Base-by-base conservation (phyloP, 306 rosid genomes). In the Prunus mume region DNA sequence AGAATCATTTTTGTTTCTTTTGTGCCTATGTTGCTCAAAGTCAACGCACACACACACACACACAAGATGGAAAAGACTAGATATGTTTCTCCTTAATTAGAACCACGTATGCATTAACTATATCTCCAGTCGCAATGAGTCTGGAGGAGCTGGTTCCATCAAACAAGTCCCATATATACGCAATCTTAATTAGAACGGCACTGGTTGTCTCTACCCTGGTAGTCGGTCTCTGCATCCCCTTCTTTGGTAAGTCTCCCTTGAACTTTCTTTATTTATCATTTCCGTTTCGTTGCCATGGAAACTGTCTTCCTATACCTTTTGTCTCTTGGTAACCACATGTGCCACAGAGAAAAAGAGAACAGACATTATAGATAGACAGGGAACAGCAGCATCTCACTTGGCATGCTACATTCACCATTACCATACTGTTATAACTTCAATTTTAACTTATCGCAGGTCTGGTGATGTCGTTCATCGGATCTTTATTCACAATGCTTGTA, bases 51-150 rank as follows among this genome's bases (percentile, higher is more conserved):
- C 14, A 20, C 51, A 38, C 51, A 38, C 1, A 1, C 4, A 47
- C 74, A 68, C 65, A 67, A 67, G 17, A 61, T 8, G 8, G 12
- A 63, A 32, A 51, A 3, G n/a, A 15, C 11, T 0, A 20, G 10
- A 8, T 5, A 69, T 79, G 71, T 58, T 51, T 79, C 68, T 81
- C 77, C 98, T 93, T 93, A 91, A 88, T 24, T 64, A 78, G 90
- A 69, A 79, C 56, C 83, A 93, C 98, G 60, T 93, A 86, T 92
- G 99, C 99, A 20, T 87, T 96, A 85, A 96, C 99, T 45, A 91
- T 96, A 68, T 87, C 97, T 69, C 99, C 99, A 2, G 97, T 96
- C 46, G 99, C 98, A 60, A 87, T 96, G 98, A 82, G 99, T 86
- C 87, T 96, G 52, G 99, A 96, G 85, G 99, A 96, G 87, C 73